Conservation (phyloP, 2,329 filamentous ascomycete species). For the Pestalotiopsis sp. region DNA sequence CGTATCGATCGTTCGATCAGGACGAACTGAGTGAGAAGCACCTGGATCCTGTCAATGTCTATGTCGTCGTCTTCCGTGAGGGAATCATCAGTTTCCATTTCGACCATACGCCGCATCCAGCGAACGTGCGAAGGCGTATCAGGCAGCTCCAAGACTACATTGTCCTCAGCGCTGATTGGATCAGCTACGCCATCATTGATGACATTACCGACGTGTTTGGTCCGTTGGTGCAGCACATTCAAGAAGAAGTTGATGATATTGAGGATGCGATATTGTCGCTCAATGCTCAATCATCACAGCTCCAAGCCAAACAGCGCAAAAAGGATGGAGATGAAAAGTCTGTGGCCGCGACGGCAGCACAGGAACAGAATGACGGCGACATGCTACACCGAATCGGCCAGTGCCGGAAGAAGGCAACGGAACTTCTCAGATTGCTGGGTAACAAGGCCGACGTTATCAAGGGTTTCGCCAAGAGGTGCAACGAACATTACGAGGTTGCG, state of each 20-base stretch:
- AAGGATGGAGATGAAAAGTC: conserved; percentile 46
- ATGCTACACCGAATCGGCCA: conserved; percentile 94
- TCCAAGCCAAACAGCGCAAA: conserved; percentile 40
- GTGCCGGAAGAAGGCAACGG: conserved; percentile 97
- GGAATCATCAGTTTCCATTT: conserved; percentile 97
- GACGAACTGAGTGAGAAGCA: conserved; percentile 88
- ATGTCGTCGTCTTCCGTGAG: conserved; percentile 94
- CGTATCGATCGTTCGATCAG: conserved; percentile 97
- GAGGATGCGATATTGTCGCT: conserved; percentile 87
- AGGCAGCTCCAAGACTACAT: conserved; percentile 93
- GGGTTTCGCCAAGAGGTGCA: conserved; percentile 96
- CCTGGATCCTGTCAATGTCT: conserved; percentile 95
- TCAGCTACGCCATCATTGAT: conserved; percentile 96
- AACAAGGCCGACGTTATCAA: conserved; percentile 99
- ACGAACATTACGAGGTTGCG: conserved; percentile 96
- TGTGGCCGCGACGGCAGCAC: conserved; percentile 38
- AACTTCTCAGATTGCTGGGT: conserved; percentile 85
- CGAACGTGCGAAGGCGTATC: conserved; percentile 91
- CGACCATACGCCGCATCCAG: conserved; percentile 91
- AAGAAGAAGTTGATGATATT: conserved; percentile 96
- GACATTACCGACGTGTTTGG: conserved; percentile 97
- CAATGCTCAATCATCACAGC: conserved; percentile 54
- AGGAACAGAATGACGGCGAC: conserved; percentile 63
- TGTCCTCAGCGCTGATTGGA: conserved; percentile 93
- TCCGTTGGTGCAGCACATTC: conserved; percentile 88